Base-by-base conservation (phyloP, 192 early-diverging fungal genomes). In the Linnemannia hyalina region DNA sequence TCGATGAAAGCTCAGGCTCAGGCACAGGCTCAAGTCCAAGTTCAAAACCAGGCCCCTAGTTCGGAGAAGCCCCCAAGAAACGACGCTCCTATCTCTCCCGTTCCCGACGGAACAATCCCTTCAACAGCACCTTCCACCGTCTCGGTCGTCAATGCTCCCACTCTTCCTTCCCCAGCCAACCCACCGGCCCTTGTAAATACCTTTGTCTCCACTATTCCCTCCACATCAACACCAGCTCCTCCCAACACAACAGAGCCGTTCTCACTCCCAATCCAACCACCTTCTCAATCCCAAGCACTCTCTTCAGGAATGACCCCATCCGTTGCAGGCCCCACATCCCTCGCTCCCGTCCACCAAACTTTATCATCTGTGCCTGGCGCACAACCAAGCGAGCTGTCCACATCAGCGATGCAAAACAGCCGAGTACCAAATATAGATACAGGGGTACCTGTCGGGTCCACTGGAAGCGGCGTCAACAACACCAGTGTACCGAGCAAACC, bases 1-100 rank as follows among this genome's bases (percentile, higher is more conserved):
- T 38, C 95, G 22, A 92, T n/a, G 93, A 95, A 70, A 95, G 89
- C 23, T 92, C 95, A 26, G 95, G 91, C 79, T 93, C 95, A 94
- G 35, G 60, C 60, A 9, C 77, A 79, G 55, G 52, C 46, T 7
- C 75, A 74, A 36, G 11, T 35, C 15, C 73, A 76, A 16, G 57
- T 49, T 41, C 77, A 78, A 35, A 13, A 20, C 23, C 47, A 71
- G 49, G 29, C 9, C 29, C 11, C 23, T 65, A 65, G 26, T 35
- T 11, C 60, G 26, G 60, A 65, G 9, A 65, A 10, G 11, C n/a
- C 60, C 60, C 60, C 60, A 32, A 65, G 60, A 65, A 65, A 29
- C 29, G 60, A 65, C 26, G 60, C 60, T 65, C 60, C 60, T 65
- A 65, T 65, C n/a, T 65, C 60, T 32, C 60, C 60, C 60, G 60